Evolutionary conservation across 108 stramenopile species (phyloP).

Genomic region (Stephanodiscus minutulus): DNA sequence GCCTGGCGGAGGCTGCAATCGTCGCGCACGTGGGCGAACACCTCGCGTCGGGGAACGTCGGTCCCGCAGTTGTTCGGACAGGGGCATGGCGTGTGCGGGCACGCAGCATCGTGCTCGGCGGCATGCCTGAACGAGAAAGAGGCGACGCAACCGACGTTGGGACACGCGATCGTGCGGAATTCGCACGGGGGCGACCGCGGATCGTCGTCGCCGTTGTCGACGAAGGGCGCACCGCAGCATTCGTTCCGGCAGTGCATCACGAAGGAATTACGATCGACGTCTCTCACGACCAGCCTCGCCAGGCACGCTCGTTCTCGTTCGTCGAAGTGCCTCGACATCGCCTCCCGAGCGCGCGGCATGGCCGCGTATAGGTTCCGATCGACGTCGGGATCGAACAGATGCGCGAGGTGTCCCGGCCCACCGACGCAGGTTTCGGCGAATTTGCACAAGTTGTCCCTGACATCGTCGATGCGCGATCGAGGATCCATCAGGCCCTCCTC

Average conservation of each 20-base stretch:
- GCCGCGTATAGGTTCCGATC: conserved; percentile 11
- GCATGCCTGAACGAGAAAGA: conserved; percentile 50
- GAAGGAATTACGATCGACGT: conserved; percentile 52
- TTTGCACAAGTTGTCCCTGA: conserved; percentile 27
- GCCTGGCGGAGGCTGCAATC: conserved; percentile 52
- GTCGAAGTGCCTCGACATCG: conserved; percentile 34
- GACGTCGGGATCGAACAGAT: conserved; percentile 15
- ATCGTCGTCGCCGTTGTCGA: conserved; percentile 5
- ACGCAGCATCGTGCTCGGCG: conserved; percentile 47
- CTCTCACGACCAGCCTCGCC: conserved; percentile 48
- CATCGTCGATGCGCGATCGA: conserved; percentile 8
- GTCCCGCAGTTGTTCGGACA: conserved; percentile 56
- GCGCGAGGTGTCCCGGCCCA: conserved; percentile 13
- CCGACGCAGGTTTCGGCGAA: conserved; percentile 33
- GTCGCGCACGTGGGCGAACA: conserved; percentile 32
- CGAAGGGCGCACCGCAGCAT: conserved; percentile 27
- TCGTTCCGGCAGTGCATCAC: conserved; percentile 55
- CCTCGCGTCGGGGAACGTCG: conserved; percentile 34
- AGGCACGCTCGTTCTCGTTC: conserved; percentile 50
- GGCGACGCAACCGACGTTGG: conserved; percentile 51
- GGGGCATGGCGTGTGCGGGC: conserved; percentile 41
- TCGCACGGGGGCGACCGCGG: conserved; percentile 24
- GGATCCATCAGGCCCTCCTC: conserved; percentile 6
- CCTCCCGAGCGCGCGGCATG: conserved; percentile 13
- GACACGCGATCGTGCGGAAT: conserved; percentile 50